Evolutionary conservation across 192 early-diverging fungal species (phyloP), one percentile per base, ranked within the genome.

Genomic region (Gaertneriomyces sp.): DNA sequence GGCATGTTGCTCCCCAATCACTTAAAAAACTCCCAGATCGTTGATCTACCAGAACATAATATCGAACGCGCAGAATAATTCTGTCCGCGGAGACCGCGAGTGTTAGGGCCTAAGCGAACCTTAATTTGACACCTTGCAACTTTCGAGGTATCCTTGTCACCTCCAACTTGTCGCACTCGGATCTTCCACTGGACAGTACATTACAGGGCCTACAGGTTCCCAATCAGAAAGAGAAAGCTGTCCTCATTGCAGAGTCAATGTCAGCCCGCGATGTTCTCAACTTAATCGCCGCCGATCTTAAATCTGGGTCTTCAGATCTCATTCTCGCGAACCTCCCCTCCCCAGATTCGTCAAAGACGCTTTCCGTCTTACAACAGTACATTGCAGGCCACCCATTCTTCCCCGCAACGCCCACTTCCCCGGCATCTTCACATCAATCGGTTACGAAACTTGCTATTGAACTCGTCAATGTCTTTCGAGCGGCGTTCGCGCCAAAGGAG

Each of bases 261-360:
- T 83, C 61, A 42, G 83, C 82, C 56, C 79, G 66, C 42, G 78
- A 74, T 14, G 70, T 85, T 44, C 25, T 66, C 44, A 42, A 56
- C 12, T 41, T 9, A 41, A 46, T 66, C n/a, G 57, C 64, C 42
- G 45, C 7, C 17, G 64, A 72, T 12, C 55, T 61, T 25, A 59
- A 47, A 45, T 57, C 70, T 4, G 56, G 17, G 11, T 20, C 63
- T 5, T 66, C 70, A 7, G 64, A 59, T 51, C 51, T 66, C 6
- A 12, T 60, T 12, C 56, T 60, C 16, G 20, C 53, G 7, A 45
- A 40, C 12, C 45, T 58, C 9, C 64, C 57, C 20, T 58, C 50
- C 6, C 10, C 56, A 17, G 64, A 60, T 42, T 12, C 56, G 11
- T 72, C 64, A n/a, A 66, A 60, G 20, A 20, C 70, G 5, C 44